A percentile compares a stretch with the other conserved stretches of the same genome.
Conservation (phyloP, 1,139 yeast species). For the Groenewaldozyma sp. region DNA sequence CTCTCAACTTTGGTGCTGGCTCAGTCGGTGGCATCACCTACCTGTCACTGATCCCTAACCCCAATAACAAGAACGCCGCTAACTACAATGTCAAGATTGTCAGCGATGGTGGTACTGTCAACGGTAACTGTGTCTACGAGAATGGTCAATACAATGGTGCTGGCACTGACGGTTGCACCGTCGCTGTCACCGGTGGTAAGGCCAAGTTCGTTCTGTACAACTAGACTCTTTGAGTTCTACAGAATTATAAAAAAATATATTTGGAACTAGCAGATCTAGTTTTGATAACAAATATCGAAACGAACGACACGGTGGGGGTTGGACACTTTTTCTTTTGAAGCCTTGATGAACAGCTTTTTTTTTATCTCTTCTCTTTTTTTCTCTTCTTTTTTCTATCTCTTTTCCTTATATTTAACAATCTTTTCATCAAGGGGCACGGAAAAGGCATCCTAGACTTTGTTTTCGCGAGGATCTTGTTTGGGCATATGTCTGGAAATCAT, state of each 20-base stretch:
- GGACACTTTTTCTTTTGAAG: too few relatives aligned
- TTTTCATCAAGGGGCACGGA: too few relatives aligned
- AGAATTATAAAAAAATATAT: too few relatives aligned
- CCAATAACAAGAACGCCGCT: constrained; percentile 69
- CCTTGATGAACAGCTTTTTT: too few relatives aligned
- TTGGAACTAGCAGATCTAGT: too few relatives aligned
- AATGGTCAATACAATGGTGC: constrained; percentile 64
- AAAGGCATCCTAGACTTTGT: too few relatives aligned
- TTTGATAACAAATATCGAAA: too few relatives aligned
- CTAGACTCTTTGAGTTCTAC: too few relatives aligned
- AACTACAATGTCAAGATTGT: constrained; percentile 84
- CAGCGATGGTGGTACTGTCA: constrained; percentile 51
- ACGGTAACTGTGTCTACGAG: constrained; percentile 73
- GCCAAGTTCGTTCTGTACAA: constrained; percentile 64
- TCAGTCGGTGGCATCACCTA: constrained; percentile 67
- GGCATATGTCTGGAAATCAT: too few relatives aligned
- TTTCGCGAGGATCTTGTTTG: too few relatives aligned
- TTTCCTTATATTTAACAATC: background rate
- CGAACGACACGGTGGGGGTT: too few relatives aligned
- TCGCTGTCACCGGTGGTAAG: constrained; percentile 71
- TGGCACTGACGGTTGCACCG: constrained; percentile 84
- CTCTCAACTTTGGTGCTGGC: constrained; percentile 92
- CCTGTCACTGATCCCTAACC: constrained; percentile 90
- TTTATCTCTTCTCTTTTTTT: background rate
- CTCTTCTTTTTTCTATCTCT: constrained; percentile 2